phyloP scores from a whole-genome alignment of 2,329 filamentous ascomycete species.

The Trichoderma asperellum region DNA sequence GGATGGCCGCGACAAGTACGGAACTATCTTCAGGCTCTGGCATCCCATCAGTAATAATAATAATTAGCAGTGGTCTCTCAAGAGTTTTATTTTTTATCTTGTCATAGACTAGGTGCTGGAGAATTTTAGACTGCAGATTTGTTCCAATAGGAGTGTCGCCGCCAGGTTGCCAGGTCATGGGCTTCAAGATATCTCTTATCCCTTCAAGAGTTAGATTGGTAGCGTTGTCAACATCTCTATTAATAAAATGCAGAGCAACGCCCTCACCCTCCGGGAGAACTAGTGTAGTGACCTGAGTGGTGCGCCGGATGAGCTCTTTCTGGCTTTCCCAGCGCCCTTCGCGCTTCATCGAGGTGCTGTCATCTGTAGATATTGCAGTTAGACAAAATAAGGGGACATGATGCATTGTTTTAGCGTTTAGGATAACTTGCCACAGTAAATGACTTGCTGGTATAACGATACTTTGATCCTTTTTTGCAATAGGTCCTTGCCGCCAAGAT shows the following conservation, averaged over 20 bases:
- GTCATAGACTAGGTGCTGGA: not conserved
- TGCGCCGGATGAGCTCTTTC: constrained; percentile 10
- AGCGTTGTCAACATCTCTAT: constrained; percentile 1
- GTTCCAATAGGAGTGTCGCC: constrained; percentile 4
- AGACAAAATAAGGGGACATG: not conserved
- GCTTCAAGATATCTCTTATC: not conserved
- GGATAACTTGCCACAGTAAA: not conserved
- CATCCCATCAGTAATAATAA: constrained; percentile 3
- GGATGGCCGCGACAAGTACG: not conserved
- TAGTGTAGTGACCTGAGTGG: not conserved
- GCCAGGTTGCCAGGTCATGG: constrained; percentile 4
- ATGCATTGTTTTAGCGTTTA: not conserved
- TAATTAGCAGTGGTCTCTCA: not conserved
- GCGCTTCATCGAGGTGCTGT: constrained; percentile 8
- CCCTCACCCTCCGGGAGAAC: not conserved
- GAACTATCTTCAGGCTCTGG: not conserved
- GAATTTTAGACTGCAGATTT: constrained; percentile 8
- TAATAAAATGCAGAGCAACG: not conserved
- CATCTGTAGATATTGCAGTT: not conserved
- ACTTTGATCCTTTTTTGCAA: not conserved
- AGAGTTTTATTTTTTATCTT: not conserved
- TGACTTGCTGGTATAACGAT: not conserved
- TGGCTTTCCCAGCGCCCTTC: constrained; percentile 13
- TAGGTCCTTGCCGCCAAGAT: not conserved
- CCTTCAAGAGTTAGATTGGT: not conserved